Conservation (phyloP, 495 filamentous ascomycete species). For the Podospora australis region DNA sequence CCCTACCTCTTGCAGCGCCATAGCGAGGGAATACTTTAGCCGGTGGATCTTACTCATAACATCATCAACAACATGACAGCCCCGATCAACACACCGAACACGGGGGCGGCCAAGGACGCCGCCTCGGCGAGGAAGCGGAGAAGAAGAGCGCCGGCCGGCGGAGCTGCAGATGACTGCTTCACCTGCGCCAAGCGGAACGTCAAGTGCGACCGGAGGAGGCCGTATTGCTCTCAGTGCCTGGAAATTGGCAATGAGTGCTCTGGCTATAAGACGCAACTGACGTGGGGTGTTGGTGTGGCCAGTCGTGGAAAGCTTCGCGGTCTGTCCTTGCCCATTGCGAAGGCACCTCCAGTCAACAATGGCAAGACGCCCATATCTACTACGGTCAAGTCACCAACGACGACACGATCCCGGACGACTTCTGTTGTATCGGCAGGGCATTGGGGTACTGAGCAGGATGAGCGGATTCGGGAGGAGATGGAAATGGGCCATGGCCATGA, state of each 20-base stretch:
- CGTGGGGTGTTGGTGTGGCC: constrained; percentile 95
- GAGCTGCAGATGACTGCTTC: constrained; percentile 93
- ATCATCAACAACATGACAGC: constrained; percentile 34
- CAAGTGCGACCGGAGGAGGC: constrained; percentile 86
- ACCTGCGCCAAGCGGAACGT: constrained; percentile 75
- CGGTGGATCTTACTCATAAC: neutral
- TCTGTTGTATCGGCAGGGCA: constrained; percentile 31
- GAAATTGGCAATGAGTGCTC: constrained; percentile 89
- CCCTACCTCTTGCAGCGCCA: neutral
- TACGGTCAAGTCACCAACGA: constrained; percentile 24
- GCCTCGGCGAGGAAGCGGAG: constrained; percentile 66
- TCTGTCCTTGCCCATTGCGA: constrained; percentile 75
- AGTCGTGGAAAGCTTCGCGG: constrained; percentile 93
- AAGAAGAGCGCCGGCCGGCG: constrained; percentile 79
- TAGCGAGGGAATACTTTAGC: neutral
- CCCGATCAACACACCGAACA: constrained; percentile 35
- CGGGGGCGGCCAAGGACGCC: constrained; percentile 34
- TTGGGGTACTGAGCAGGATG: constrained; percentile 34
- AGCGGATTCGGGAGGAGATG: constrained; percentile 20
- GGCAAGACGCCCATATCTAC: constrained; percentile 32
- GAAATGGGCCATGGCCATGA: constrained; percentile 17
- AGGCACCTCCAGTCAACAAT: constrained; percentile 53
- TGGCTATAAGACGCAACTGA: constrained; percentile 95
- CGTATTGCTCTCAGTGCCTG: constrained; percentile 93
- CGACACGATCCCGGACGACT: constrained; percentile 32